phyloP scores from a whole-genome alignment of 345 rosid genomes.

The Hibiscus tridactylites region DNA sequence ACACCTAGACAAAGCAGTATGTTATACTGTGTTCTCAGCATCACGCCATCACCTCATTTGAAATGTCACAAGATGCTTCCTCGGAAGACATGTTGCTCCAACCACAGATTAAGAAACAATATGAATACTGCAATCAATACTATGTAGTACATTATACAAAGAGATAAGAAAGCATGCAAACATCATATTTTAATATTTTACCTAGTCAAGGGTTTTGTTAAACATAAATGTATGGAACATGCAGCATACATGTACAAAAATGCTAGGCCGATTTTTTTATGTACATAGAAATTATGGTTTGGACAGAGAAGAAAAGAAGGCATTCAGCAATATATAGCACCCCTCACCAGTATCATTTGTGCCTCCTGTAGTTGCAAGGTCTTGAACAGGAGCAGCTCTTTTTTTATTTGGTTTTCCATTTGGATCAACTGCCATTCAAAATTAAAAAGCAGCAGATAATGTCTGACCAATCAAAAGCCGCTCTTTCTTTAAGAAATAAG shows the following conservation, averaged over 20 bases:
- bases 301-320: neutral
- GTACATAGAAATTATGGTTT: neutral
- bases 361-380: constrained; percentile 14
- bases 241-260: neutral
- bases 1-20: neutral
- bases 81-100: neutral
- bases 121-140: neutral
- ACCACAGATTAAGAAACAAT: neutral
- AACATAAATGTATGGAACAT: neutral
- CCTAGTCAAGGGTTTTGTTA: neutral
- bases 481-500: neutral
- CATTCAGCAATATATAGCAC: neutral
- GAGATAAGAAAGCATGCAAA: neutral
- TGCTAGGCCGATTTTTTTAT: neutral
- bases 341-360: constrained; percentile 20
- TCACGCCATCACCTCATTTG: neutral
- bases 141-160: neutral
- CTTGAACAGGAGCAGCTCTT: constrained; percentile 32
- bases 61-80: neutral
- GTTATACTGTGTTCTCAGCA: neutral
- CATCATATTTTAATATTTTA: neutral
- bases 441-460: neutral
- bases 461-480: neutral
- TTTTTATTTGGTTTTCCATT: constrained; percentile 27
- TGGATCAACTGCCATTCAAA: constrained; percentile 14